A percentile compares a stretch with the other conserved stretches of the same genome.
Evolutionary conservation across 148 eudicot species (phyloP).

Genomic region (Fagopyrum esculentum): DNA sequence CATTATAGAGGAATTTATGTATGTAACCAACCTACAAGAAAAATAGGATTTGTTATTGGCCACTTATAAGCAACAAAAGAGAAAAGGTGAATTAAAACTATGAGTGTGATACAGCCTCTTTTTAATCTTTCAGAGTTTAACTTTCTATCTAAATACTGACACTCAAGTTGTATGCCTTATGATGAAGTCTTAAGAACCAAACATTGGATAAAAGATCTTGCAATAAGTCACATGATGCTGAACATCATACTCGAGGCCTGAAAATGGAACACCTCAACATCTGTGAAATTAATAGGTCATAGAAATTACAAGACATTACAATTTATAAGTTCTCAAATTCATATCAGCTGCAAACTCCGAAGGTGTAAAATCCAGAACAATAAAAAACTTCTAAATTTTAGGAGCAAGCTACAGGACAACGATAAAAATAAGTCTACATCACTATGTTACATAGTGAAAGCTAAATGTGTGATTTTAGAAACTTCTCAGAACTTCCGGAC

Average conservation of each 20-base stretch:
- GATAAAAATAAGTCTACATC: too few species aligned
- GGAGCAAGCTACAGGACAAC: neutral
- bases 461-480: too few species aligned
- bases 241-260: neutral
- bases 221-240: neutral
- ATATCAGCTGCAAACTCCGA: neutral
- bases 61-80: neutral
- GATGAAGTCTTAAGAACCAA: neutral
- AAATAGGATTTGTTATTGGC: neutral
- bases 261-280: neutral
- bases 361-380: neutral
- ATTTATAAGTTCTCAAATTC: neutral
- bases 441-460: too few species aligned
- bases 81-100: neutral
- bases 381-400: neutral
- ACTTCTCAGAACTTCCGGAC: too few species aligned
- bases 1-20: neutral
- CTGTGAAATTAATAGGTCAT: neutral
- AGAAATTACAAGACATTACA: neutral
- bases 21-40: neutral
- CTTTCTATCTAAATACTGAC: neutral
- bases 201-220: neutral
- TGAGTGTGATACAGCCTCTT: neutral
- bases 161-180: neutral
- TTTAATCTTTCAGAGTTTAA: neutral